These are phyloP conservation scores for Eucalyptus rudis DNA, from an alignment of 345 rosid species.

Conservation along the genomic window DNA sequence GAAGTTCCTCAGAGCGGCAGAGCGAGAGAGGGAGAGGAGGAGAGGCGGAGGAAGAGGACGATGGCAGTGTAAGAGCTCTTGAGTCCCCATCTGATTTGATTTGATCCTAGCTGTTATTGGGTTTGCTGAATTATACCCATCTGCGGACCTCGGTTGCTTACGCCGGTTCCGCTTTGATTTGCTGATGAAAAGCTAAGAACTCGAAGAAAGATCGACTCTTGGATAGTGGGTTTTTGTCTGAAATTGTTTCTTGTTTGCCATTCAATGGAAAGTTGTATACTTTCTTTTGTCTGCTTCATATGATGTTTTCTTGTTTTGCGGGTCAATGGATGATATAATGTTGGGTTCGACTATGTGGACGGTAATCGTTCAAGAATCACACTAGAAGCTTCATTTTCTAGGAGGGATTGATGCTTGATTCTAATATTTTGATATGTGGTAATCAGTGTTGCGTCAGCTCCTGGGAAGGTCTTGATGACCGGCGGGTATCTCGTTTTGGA, in stretches of 20 bases:
- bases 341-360: background rate
- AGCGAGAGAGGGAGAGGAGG: background rate
- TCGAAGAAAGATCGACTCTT: background rate
- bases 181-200: background rate
- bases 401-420: background rate
- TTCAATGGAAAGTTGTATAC: background rate
- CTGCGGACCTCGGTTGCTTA: background rate
- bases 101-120: background rate
- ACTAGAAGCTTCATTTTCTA: background rate
- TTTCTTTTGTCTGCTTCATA: background rate
- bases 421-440: background rate
- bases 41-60: background rate
- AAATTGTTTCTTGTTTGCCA: background rate
- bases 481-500: slow-evolving; percentile 92
- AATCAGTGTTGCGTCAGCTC: slow-evolving; percentile 89
- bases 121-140: background rate
- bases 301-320: background rate
- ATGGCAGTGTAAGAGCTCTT: background rate
- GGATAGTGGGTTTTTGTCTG: background rate
- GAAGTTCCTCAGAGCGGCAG: background rate
- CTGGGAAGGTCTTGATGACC: slow-evolving; percentile 92
- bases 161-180: background rate
- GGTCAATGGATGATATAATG: background rate
- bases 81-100: background rate
- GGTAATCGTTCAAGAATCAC: background rate